phyloP scores from a whole-genome alignment of 208 protist species.

The Phytomonas sp. region DNA sequence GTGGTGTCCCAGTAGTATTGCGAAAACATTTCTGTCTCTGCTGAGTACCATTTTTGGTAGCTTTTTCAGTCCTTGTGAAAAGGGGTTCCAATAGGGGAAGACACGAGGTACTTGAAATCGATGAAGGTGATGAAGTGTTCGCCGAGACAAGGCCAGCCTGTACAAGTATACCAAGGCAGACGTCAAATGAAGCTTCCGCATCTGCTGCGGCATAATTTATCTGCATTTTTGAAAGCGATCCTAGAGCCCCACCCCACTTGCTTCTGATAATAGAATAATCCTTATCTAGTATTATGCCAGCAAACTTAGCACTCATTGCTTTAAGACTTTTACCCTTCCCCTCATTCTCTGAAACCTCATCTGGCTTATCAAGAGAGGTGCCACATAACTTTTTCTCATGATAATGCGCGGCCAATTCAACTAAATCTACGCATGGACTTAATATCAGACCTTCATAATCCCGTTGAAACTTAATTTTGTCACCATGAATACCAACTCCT shows the following conservation, averaged over 20 bases:
- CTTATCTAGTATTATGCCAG: constrained; percentile 28
- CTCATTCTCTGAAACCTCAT: constrained; percentile 10
- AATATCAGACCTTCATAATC: constrained; percentile 27
- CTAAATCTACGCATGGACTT: constrained; percentile 34
- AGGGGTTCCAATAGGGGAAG: neutral
- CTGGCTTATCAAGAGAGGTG: neutral
- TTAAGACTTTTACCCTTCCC: constrained; percentile 24
- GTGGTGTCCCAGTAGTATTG: neutral
- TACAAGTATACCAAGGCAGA: constrained; percentile 27
- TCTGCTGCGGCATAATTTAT: constrained; percentile 48
- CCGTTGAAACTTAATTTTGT: constrained; percentile 36
- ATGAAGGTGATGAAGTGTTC: neutral
- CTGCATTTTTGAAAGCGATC: constrained; percentile 39
- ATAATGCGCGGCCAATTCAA: constrained; percentile 18
- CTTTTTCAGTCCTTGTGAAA: neutral
- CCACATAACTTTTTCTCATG: neutral
- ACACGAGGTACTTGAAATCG: neutral
- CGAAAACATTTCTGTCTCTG: neutral
- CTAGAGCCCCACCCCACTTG: constrained; percentile 42
- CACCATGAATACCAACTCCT: constrained; percentile 45
- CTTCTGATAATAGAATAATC: constrained; percentile 37
- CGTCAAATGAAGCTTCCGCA: constrained; percentile 48
- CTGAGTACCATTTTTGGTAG: neutral
- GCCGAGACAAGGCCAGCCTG: constrained; percentile 7
- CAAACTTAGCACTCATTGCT: constrained; percentile 25